Evolutionary conservation across 176 grass and related monocot species (phyloP).

Genomic region (Oropetium thomaeum): DNA sequence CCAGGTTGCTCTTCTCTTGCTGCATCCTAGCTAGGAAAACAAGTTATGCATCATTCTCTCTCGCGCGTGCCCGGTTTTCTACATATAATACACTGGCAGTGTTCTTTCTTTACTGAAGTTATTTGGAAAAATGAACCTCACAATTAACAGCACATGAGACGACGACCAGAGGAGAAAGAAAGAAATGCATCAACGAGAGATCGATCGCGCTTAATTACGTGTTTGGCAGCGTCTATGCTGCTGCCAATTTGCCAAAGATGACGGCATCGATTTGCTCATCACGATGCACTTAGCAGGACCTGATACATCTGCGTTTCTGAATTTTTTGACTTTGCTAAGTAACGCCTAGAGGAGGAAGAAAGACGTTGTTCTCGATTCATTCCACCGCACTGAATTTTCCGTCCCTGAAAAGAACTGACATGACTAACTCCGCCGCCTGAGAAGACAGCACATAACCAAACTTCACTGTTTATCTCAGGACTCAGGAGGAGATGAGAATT

Average conservation of each 20-base stretch:
- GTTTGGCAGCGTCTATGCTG: not conserved
- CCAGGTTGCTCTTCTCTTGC: not conserved
- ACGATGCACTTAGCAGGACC: not conserved
- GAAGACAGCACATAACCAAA: not conserved
- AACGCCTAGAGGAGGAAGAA: not conserved
- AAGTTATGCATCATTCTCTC: too few relatives aligned
- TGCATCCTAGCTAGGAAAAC: too few relatives aligned
- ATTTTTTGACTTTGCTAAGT: conserved; percentile 20
- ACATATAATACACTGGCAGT: not conserved
- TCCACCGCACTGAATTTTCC: not conserved
- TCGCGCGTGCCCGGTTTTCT: too few relatives aligned
- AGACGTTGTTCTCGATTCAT: not conserved
- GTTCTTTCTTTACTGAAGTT: not conserved
- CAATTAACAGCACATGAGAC: not conserved
- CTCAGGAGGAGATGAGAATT: not conserved
- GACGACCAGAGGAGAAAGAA: too few relatives aligned
- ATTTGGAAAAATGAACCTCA: conserved; percentile 1
- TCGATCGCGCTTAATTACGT: conserved; percentile 30
- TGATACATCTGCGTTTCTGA: not conserved
- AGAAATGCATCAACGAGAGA: not conserved
- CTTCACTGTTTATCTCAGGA: conserved; percentile 15
- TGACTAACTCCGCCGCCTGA: not conserved
- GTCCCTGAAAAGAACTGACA: conserved; percentile 39
- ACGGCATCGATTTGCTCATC: conserved; percentile 22
- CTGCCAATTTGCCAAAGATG: conserved; percentile 2